Percentiles rank a stretch among this genome's conserved stretches.
Evolutionary conservation across 2,329 filamentous ascomycete genomes (phyloP).

Genomic region (Fusarium continuum): DNA sequence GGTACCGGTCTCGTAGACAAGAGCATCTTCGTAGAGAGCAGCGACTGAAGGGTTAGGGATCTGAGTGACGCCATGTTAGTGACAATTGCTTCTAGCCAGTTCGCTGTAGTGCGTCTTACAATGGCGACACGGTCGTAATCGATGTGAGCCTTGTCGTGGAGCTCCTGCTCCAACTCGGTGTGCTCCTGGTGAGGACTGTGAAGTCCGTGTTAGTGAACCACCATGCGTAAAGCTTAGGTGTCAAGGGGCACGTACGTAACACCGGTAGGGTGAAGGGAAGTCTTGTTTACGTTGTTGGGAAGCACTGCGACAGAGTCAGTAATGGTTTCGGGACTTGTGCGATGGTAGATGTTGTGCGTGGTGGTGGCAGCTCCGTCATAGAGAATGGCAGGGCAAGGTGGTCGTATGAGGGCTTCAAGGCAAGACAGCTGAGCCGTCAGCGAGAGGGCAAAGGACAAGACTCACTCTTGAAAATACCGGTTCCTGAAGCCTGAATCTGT

Average conservation of each 20-base stretch:
- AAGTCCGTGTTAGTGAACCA: conserved; percentile 44
- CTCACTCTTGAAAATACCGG: conserved; percentile 56
- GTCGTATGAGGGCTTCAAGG: conserved; percentile 23
- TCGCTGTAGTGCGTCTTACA: conserved; percentile 63
- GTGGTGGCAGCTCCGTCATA: conserved; percentile 6
- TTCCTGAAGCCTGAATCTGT: conserved; percentile 50
- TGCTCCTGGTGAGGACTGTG: conserved; percentile 82
- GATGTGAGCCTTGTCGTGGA: conserved; percentile 97
- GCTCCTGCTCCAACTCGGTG: conserved; percentile 96
- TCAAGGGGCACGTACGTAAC: conserved; percentile 73
- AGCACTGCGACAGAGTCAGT: conserved; percentile 55
- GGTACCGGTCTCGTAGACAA: conserved; percentile 95
- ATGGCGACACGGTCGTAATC: conserved; percentile 99
- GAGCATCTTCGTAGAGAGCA: conserved; percentile 97
- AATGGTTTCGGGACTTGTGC: conserved; percentile 19
- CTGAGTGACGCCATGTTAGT: conserved; percentile 48
- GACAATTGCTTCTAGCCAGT: background rate
- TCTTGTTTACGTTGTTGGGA: conserved; percentile 82
- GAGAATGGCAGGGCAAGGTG: conserved; percentile 2
- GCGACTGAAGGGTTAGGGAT: conserved; percentile 94
- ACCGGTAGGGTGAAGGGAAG: conserved; percentile 88
- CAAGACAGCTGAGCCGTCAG: conserved; percentile 5
- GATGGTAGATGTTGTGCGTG: conserved; percentile 1
- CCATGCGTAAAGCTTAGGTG: conserved; percentile 17
- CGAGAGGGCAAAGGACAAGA: conserved; percentile 27